phyloP scores from a whole-genome alignment of 257 asterid genomes.

The Nicotiana obtusifolia region DNA sequence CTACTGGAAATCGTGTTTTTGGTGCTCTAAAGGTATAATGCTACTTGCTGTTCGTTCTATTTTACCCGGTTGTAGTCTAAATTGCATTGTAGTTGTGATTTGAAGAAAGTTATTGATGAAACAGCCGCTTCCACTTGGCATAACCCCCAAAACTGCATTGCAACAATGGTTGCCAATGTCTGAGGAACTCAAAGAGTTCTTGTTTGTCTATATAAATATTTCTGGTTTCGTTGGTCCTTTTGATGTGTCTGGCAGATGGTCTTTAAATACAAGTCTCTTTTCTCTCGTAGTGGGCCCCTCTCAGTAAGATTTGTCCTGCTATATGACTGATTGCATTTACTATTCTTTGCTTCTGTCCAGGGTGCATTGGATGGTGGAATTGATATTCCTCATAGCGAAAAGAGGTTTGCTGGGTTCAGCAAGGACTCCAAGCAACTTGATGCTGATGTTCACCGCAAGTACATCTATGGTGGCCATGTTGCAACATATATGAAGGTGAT shows the following conservation, averaged over 20 bases:
- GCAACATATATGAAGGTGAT: constrained; percentile 59
- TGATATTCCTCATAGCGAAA: constrained; percentile 77
- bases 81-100: not conserved
- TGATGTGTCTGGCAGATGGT: not conserved
- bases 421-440: constrained; percentile 65
- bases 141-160: not conserved
- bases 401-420: constrained; percentile 71
- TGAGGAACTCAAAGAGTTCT: not conserved
- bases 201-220: not conserved
- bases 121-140: not conserved
- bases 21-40: constrained; percentile 78
- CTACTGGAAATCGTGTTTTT: constrained; percentile 84
- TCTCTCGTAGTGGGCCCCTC: not conserved
- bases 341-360: constrained; percentile 25
- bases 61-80: not conserved
- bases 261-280: not conserved
- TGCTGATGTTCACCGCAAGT: constrained; percentile 62
- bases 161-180: not conserved
- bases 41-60: not conserved
- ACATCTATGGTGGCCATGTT: constrained; percentile 69
- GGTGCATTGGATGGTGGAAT: constrained; percentile 78
- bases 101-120: not conserved
- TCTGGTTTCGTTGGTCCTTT: not conserved
- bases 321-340: not conserved
- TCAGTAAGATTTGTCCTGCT: not conserved